These are phyloP conservation scores for Epichloe baconii DNA, from an alignment of 2,329 filamentous ascomycete genomes.

Conservation along the genomic window DNA sequence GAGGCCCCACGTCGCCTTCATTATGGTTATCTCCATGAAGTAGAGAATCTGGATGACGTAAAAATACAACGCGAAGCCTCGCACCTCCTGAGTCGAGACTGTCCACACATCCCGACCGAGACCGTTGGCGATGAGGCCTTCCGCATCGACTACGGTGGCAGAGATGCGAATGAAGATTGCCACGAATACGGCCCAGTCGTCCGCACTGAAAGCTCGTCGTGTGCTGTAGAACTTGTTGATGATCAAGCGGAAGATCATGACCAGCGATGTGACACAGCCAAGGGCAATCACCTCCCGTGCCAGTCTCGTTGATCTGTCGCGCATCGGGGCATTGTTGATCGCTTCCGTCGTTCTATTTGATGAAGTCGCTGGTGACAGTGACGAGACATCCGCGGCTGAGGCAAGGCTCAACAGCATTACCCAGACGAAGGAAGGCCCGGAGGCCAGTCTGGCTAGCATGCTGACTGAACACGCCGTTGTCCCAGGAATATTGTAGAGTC, in stretches of 20 bases:
- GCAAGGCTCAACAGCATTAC: background rate
- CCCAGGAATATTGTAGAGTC: too few species aligned
- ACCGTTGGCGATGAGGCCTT: constrained; percentile 13
- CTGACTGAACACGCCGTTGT: too few species aligned
- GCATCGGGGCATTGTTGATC: background rate
- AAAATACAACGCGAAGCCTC: constrained; percentile 23
- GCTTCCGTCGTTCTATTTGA: background rate
- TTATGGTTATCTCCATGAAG: constrained; percentile 26
- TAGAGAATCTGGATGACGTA: constrained; percentile 26
- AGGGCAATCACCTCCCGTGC: constrained; percentile 17
- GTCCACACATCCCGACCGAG: constrained; percentile 1
- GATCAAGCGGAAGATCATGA: constrained; percentile 22
- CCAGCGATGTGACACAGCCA: constrained; percentile 19
- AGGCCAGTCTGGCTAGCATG: too few species aligned
- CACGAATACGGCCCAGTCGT: constrained; percentile 17
- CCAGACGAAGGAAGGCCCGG: background rate
- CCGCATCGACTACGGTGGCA: constrained; percentile 13
- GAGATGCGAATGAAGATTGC: constrained; percentile 13
- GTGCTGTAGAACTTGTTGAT: constrained; percentile 15
- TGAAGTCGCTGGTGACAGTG: background rate
- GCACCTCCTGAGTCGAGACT: constrained; percentile 6
- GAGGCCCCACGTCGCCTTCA: constrained; percentile 32
- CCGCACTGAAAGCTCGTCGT: constrained; percentile 17
- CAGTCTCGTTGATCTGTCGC: constrained; percentile 16
- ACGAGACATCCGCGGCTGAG: background rate